phyloP scores from a whole-genome alignment of 1,284 basidiomycete species.

The Moesziomyces parantarcticus region DNA sequence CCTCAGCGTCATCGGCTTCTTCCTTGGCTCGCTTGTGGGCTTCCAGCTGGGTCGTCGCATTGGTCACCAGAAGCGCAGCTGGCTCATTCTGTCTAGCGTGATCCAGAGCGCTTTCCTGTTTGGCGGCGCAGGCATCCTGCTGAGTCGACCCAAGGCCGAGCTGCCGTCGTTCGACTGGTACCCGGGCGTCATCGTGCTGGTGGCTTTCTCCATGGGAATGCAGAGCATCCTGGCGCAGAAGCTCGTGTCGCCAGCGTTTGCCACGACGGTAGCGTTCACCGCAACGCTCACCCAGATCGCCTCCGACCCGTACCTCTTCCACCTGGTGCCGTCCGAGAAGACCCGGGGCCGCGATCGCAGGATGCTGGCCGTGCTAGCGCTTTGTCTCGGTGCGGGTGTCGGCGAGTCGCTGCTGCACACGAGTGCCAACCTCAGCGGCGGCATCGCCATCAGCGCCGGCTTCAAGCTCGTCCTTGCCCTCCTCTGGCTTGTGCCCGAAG shows the following conservation, averaged over 20 bases:
- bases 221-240: slow-evolving; percentile 59
- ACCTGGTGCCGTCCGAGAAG: slow-evolving; percentile 39
- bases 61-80: slow-evolving; percentile 51
- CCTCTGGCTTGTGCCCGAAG: slow-evolving; percentile 42
- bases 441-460: slow-evolving; percentile 49
- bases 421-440: slow-evolving; percentile 41
- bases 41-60: slow-evolving; percentile 31
- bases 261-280: slow-evolving; percentile 61
- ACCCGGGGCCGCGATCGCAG: slow-evolving; percentile 50
- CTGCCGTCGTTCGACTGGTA: slow-evolving; percentile 52
- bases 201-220: slow-evolving; percentile 56
- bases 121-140: slow-evolving; percentile 52
- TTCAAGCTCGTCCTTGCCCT: slow-evolving; percentile 54
- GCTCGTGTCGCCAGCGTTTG: slow-evolving; percentile 56
- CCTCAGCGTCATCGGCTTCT: slow-evolving; percentile 51
- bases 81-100: slow-evolving; percentile 44
- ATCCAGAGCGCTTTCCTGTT: slow-evolving; percentile 53
- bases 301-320: slow-evolving; percentile 60
- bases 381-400: slow-evolving; percentile 55
- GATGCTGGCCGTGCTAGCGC: slow-evolving; percentile 45
- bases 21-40: slow-evolving; percentile 51
- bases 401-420: slow-evolving; percentile 56
- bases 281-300: slow-evolving; percentile 61
- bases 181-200: slow-evolving; percentile 49
- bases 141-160: slow-evolving; percentile 49